Evolutionary conservation across 164 flowering plant species (phyloP).

Genomic region (Magnolia officinalis): DNA sequence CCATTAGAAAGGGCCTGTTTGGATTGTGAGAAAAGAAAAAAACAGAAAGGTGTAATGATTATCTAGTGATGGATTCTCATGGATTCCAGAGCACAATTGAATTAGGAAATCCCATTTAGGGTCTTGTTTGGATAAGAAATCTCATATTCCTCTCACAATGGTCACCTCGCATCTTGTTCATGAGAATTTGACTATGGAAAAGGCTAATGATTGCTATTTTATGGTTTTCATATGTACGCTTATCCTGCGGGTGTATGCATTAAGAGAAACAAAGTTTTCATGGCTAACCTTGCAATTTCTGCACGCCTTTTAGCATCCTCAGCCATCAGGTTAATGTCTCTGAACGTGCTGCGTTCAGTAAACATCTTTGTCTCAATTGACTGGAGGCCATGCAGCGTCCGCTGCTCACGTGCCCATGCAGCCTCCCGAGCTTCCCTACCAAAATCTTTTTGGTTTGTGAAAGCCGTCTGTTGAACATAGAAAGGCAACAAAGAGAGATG

Average conservation of each 20-base stretch:
- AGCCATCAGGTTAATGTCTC: conserved; percentile 60
- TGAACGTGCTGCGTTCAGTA: conserved; percentile 31
- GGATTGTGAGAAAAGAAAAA: neutral
- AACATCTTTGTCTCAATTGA: conserved; percentile 36
- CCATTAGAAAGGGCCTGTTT: no score
- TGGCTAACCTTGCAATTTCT: conserved; percentile 65
- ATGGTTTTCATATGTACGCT: neutral
- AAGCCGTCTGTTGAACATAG: conserved; percentile 48
- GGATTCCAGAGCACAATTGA: neutral
- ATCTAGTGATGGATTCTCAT: neutral
- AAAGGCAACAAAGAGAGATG: neutral
- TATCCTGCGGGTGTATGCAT: neutral
- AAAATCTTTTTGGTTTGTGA: conserved; percentile 58
- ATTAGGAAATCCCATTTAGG: neutral
- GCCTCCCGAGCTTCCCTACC: conserved; percentile 73
- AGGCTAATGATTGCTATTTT: neutral
- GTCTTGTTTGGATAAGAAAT: neutral
- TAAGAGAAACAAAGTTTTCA: neutral
- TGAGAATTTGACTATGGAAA: neutral
- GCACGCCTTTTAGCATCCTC: conserved; percentile 82
- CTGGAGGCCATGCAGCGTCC: conserved; percentile 60
- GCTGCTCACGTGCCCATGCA: conserved; percentile 66
- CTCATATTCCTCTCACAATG: neutral
- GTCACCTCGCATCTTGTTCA: neutral
- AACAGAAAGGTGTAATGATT: neutral